Conservation (phyloP, 2,329 filamentous ascomycete species). For the Botryotinia globosa region DNA sequence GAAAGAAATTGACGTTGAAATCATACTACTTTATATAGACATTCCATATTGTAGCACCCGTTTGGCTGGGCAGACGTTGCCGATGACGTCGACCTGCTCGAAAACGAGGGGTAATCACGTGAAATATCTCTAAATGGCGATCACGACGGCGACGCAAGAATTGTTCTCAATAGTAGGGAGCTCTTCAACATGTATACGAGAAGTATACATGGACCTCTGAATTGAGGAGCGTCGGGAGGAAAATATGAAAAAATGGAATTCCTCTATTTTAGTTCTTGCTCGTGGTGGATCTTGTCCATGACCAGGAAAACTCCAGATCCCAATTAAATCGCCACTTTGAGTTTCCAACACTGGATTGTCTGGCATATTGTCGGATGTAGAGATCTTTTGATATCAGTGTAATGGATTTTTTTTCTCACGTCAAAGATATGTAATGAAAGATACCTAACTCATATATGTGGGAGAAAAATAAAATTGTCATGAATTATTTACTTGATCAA, state of each 20-base stretch:
- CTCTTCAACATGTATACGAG: not conserved
- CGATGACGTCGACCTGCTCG: constrained; percentile 4
- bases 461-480: not conserved
- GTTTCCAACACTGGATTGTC: not conserved
- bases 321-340: not conserved
- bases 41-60: not conserved
- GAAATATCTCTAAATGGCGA: not conserved
- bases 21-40: not conserved
- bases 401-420: not conserved
- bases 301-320: not conserved
- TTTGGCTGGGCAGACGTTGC: constrained; percentile 6
- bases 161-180: not conserved
- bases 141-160: not conserved
- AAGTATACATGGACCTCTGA: not conserved
- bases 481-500: constrained; percentile 17
- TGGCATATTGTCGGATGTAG: not conserved
- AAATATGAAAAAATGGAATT: not conserved
- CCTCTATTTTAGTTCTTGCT: not conserved
- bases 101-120: constrained; percentile 15
- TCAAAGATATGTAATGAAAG: not conserved
- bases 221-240: not conserved
- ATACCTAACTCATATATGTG: not conserved
- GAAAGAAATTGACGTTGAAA: not conserved
- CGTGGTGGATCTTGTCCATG: not conserved
- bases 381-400: not conserved